These are phyloP conservation scores for Dillenia turbinata DNA, from an alignment of 164 flowering plant genomes.

Conservation along the genomic window DNA sequence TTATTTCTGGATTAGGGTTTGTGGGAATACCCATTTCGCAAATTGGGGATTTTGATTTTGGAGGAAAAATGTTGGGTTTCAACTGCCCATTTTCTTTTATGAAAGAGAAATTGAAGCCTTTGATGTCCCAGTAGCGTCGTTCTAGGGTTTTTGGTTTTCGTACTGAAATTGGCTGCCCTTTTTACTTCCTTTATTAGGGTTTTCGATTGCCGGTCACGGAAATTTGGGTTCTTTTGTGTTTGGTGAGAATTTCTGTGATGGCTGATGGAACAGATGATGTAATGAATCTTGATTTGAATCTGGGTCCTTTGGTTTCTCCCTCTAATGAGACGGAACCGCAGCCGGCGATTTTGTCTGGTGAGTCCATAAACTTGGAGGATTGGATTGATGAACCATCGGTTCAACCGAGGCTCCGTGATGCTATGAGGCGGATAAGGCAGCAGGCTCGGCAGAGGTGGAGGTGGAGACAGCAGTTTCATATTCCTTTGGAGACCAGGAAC, in stretches of 20 bases:
- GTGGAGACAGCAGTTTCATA: constrained; percentile 26
- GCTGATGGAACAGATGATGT: constrained; percentile 40
- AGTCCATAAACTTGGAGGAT: constrained; percentile 32
- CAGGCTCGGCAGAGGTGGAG: constrained; percentile 30
- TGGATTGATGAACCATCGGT: constrained; percentile 33
- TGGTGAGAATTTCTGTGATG: constrained; percentile 12
- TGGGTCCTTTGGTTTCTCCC: constrained; percentile 38
- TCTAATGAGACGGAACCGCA: constrained; percentile 22
- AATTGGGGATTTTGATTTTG: too few relatives aligned
- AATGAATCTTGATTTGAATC: constrained; percentile 73
- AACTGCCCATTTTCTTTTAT: too few relatives aligned
- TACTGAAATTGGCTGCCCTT: too few relatives aligned
- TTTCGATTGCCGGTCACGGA: too few relatives aligned
- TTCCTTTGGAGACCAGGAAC: constrained; percentile 22
- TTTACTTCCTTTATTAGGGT: too few relatives aligned
- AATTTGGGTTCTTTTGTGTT: too few relatives aligned
- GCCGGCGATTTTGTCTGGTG: constrained; percentile 23
- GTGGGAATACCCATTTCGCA: too few relatives aligned
- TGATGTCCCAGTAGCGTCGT: too few relatives aligned
- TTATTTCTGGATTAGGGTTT: too few relatives aligned
- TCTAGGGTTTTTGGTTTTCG: too few relatives aligned
- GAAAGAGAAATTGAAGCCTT: too few relatives aligned
- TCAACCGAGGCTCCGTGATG: constrained; percentile 25
- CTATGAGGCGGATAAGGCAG: constrained; percentile 23
- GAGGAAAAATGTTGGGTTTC: too few relatives aligned